These are phyloP conservation scores for Penicillium psychrofluorescens DNA, from an alignment of 495 filamentous ascomycete species.

Conservation along the genomic window DNA sequence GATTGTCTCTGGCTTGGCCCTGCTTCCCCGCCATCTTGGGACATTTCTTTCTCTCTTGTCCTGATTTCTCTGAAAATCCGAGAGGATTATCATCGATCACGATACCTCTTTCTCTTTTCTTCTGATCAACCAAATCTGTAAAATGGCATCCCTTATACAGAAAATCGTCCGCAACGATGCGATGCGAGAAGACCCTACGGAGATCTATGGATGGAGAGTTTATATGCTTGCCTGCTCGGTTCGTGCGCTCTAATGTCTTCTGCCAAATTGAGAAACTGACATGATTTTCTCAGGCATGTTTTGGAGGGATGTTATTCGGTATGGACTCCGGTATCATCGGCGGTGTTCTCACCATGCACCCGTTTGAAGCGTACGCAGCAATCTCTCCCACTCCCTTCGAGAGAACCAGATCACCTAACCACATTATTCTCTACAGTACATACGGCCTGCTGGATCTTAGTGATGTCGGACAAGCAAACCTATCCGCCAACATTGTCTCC, in stretches of 20 bases:
- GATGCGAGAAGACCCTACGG: slow-evolving; percentile 63
- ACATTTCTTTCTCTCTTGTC: too few species aligned
- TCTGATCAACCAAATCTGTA: background rate
- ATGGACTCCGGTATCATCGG: slow-evolving; percentile 69
- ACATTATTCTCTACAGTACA: slow-evolving; percentile 20
- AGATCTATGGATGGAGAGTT: slow-evolving; percentile 76
- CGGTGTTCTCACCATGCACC: slow-evolving; percentile 55
- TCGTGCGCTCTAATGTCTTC: slow-evolving; percentile 10
- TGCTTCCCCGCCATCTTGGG: too few species aligned
- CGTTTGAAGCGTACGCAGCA: slow-evolving; percentile 46
- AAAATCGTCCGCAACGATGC: slow-evolving; percentile 73
- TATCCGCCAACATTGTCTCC: slow-evolving; percentile 47
- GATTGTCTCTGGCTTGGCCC: too few species aligned
- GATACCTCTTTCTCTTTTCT: background rate
- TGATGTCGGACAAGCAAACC: slow-evolving; percentile 33
- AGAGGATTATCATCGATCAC: too few species aligned
- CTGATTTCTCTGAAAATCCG: too few species aligned
- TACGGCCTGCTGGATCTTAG: slow-evolving; percentile 50
- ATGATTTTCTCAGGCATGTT: slow-evolving; percentile 47
- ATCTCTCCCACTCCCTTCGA: background rate
- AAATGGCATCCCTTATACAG: slow-evolving; percentile 43
- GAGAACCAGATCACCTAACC: background rate
- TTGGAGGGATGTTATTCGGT: slow-evolving; percentile 66
- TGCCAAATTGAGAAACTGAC: background rate
- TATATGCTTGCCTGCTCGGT: slow-evolving; percentile 63